Conservation (phyloP, 768 basidiomycete species). For the Collybia nuda region DNA sequence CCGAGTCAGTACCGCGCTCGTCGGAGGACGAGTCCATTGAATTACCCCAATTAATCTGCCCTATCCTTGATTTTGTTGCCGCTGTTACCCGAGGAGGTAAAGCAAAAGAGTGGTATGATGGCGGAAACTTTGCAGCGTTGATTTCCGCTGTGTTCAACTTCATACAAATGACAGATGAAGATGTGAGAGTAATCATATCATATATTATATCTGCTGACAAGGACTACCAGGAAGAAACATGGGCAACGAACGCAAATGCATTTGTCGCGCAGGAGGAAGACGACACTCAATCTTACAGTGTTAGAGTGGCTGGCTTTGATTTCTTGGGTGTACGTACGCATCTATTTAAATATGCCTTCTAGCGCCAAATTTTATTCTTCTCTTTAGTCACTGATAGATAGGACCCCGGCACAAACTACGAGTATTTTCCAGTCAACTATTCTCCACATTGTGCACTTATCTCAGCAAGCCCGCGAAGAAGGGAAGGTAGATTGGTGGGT, state of each 20-base stretch:
- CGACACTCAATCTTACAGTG: conserved; percentile 78
- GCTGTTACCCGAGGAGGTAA: conserved; percentile 64
- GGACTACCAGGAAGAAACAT: conserved; percentile 74
- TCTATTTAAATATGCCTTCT: conserved; percentile 8
- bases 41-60: conserved; percentile 72
- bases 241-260: conserved; percentile 86
- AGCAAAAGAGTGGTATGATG: conserved; percentile 62
- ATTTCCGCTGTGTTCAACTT: conserved; percentile 63
- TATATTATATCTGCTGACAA: conserved; percentile 3
- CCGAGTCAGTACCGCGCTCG: conserved; percentile 56
- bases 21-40: conserved; percentile 79
- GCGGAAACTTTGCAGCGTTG: conserved; percentile 47
- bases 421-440: conserved; percentile 53
- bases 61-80: conserved; percentile 80
- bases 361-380: not conserved
- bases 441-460: conserved; percentile 54
- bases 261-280: conserved; percentile 97
- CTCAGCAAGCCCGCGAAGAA: conserved; percentile 51
- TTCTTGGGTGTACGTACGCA: conserved; percentile 59
- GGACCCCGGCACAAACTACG: conserved; percentile 48
- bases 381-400: conserved; percentile 57
- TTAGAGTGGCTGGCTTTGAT: conserved; percentile 84
- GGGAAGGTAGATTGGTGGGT: conserved; percentile 66
- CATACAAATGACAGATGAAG: conserved; percentile 86
- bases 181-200: conserved; percentile 49